These are phyloP conservation scores for Fusarium brachygibbosum DNA, from an alignment of 2,329 filamentous ascomycete species.

Conservation along the genomic window DNA sequence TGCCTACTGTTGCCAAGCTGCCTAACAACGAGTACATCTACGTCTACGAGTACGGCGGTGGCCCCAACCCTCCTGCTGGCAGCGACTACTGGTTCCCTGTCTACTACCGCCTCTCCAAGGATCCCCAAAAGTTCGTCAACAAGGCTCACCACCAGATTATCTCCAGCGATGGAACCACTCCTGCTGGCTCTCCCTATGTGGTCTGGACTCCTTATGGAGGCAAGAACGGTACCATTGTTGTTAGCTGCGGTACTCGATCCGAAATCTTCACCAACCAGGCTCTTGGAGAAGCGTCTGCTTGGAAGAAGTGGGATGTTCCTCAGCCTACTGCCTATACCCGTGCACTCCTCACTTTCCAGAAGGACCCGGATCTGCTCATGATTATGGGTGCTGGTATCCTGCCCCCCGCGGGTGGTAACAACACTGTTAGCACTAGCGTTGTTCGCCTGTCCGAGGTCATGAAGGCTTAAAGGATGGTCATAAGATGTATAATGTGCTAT, in stretches of 20 bases:
- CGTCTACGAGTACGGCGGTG: conserved; percentile 73
- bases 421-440: conserved; percentile 58
- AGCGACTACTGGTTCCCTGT: conserved; percentile 58
- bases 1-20: conserved; percentile 73
- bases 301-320: conserved; percentile 54
- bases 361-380: conserved; percentile 53
- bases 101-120: conserved; percentile 59
- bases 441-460: conserved; percentile 49
- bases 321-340: conserved; percentile 57
- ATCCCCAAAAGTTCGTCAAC: conserved; percentile 56
- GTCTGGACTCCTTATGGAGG: conserved; percentile 61
- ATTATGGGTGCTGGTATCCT: conserved; percentile 62
- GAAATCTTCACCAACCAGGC: conserved; percentile 60
- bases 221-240: conserved; percentile 61
- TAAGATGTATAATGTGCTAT: rapidly evolving
- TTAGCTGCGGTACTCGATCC: conserved; percentile 55
- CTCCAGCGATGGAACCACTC: conserved; percentile 52
- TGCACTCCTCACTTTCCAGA: conserved; percentile 54
- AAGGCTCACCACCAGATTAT: conserved; percentile 52
- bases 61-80: conserved; percentile 48
- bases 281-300: conserved; percentile 55
- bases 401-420: conserved; percentile 60
- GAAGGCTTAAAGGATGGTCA: conserved; percentile 26
- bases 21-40: conserved; percentile 68
- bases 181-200: conserved; percentile 59